Base-by-base conservation (phyloP, 345 rosid genomes). In the Melaleuca alternifolia region DNA sequence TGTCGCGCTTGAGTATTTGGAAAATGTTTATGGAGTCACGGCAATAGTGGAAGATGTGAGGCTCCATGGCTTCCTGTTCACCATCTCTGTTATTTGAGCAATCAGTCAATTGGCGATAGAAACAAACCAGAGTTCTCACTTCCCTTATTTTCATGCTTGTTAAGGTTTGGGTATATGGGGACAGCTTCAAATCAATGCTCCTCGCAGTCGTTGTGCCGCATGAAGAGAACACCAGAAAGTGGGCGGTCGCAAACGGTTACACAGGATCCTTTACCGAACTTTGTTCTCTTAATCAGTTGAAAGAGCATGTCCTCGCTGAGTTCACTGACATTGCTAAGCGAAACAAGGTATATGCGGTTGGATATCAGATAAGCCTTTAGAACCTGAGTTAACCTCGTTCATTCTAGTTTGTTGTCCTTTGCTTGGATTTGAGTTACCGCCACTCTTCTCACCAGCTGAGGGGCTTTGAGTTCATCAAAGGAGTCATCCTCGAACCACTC, bases 101-200 rank as follows among this genome's bases (percentile, higher is more conserved):
- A 71, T 71, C 81, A 71, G 48, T 44, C 37, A 2, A 71, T 37
- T 10, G 48, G 81, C 26, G 9, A 37, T 10, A 21, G 48, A 71
- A 37, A 71, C 7, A 71, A 1, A 33, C 26, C 48, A 20, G 4
- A 71, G 81, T 65, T 62, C 53, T 33, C 30, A 21, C 76, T 62
- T 76, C 54, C 48, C 81, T 37, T 37, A 71, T 37, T 71, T 37
- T 37, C 81, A 18, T 71, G 81, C 48, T 65, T 85, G 53, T 62
- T 85, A 88, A 97, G 99, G 93, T 96, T 46, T 97, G 99, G 99
- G 94, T 96, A 1, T 96, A 95, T 77, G 99, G 98, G 84, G 93
- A 94, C 87, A 94, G 97, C 92, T 94, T 92, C 93, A 94, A 96
- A 90, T 93, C 99, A 11, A 92, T 88, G 95, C 93, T 97, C 71